A percentile compares a stretch with the other conserved stretches of the same genome.
These are phyloP conservation scores for Lactifluus subvellereus DNA, from an alignment of 768 basidiomycete species.

Conservation along the genomic window DNA sequence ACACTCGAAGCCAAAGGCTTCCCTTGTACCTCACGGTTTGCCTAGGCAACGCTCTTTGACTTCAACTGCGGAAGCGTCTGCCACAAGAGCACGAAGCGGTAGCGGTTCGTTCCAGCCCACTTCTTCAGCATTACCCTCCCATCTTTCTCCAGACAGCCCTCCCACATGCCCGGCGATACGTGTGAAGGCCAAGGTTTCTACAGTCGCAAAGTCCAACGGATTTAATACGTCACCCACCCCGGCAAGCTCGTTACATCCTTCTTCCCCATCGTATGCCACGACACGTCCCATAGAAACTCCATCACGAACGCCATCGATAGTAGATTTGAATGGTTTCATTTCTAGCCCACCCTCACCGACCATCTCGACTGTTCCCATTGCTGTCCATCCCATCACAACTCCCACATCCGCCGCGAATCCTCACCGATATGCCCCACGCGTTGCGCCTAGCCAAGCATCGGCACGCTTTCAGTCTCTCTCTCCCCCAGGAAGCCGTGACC, in stretches of 20 bases:
- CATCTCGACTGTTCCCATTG: constrained; percentile 10
- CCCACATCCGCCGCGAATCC: constrained; percentile 51
- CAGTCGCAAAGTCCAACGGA: constrained; percentile 36
- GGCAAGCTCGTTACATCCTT: constrained; percentile 1
- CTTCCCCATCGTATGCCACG: constrained; percentile 20
- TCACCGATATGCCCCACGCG: constrained; percentile 35
- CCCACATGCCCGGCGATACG: constrained; percentile 26
- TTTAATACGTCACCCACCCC: constrained; percentile 13
- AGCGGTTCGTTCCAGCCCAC: constrained; percentile 29
- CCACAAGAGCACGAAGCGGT: constrained; percentile 24
- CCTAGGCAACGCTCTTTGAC: constrained; percentile 32
- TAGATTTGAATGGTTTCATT: constrained; percentile 30
- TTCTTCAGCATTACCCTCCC: constrained; percentile 22
- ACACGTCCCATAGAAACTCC: constrained; percentile 19
- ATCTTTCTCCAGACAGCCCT: constrained; percentile 22
- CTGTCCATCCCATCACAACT: constrained; percentile 50
- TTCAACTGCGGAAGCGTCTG: constrained; percentile 21
- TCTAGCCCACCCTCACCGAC: constrained; percentile 20
- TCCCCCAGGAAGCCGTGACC: constrained; percentile 26
- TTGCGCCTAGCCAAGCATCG: constrained; percentile 15
- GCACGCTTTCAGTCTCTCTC: constrained; percentile 23
- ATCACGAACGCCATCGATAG: constrained; percentile 31
- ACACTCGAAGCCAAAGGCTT: constrained; percentile 25
- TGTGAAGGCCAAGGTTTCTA: constrained; percentile 60
- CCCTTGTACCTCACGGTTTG: constrained; percentile 21